phyloP scores from a whole-genome alignment of 2,329 filamentous ascomycete species.

The Orbilia javanica region DNA sequence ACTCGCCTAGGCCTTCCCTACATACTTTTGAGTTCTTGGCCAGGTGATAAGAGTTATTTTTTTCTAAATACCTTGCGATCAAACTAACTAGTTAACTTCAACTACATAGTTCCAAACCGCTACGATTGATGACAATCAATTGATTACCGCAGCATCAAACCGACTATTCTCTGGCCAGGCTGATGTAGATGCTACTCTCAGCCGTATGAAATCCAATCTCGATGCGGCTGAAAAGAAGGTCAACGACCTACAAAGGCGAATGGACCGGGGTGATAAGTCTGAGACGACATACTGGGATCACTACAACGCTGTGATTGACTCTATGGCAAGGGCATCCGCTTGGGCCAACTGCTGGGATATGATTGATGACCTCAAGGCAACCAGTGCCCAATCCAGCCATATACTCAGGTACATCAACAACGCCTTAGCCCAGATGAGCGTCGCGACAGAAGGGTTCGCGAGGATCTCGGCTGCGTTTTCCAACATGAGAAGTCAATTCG shows the following conservation, averaged over 20 bases:
- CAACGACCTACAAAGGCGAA: slow-evolving; percentile 9
- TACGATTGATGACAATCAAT: slow-evolving; percentile 5
- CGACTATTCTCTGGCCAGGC: slow-evolving; percentile 6
- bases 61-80: neutral
- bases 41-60: neutral
- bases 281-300: slow-evolving; percentile 35
- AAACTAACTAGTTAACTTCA: neutral
- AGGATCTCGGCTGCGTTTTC: slow-evolving; percentile 21
- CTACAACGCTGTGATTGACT: slow-evolving; percentile 31
- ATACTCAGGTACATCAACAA: slow-evolving; percentile 13
- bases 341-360: slow-evolving; percentile 42
- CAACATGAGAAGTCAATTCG: slow-evolving; percentile 33
- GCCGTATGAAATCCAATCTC: slow-evolving; percentile 20
- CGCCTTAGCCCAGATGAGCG: slow-evolving; percentile 5
- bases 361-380: slow-evolving; percentile 26
- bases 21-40: neutral
- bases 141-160: slow-evolving; percentile 14
- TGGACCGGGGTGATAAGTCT: slow-evolving; percentile 32
- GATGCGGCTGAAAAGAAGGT: slow-evolving; percentile 24
- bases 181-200: slow-evolving; percentile 21
- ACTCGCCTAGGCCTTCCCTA: neutral
- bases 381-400: slow-evolving; percentile 20
- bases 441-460: slow-evolving; percentile 24
- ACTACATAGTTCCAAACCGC: slow-evolving; percentile 24
- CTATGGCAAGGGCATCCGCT: slow-evolving; percentile 21